Evolutionary conservation across 805 yeast genomes (phyloP).

Genomic region (Suhomyces xylopsoci): DNA sequence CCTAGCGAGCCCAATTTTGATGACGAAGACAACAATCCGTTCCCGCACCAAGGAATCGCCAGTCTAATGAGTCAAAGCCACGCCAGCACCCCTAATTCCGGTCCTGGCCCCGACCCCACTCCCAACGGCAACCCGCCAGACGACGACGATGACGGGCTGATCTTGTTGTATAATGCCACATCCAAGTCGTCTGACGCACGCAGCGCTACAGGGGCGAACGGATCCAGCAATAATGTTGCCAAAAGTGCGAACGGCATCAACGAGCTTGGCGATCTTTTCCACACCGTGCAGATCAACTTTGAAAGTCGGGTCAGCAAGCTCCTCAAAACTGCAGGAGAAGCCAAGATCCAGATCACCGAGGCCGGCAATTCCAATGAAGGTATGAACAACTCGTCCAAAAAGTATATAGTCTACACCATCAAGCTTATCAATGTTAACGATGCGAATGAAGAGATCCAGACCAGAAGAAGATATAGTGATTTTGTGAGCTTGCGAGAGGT

Average conservation of each 20-base stretch:
- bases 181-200: constrained; percentile 7
- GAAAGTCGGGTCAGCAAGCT: constrained; percentile 37
- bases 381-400: constrained; percentile 52
- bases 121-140: constrained; percentile 2
- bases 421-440: constrained; percentile 45
- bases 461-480: constrained; percentile 81
- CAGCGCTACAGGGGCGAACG: not conserved
- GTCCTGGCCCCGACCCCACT: not conserved
- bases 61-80: constrained; percentile 18
- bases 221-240: not conserved
- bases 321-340: constrained; percentile 26
- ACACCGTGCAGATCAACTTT: constrained; percentile 29
- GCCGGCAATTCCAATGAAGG: constrained; percentile 88
- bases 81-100: not conserved
- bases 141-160: constrained; percentile 29
- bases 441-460: constrained; percentile 44
- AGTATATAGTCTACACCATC: constrained; percentile 80
- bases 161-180: constrained; percentile 24
- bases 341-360: constrained; percentile 54
- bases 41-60: constrained; percentile 27
- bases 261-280: constrained; percentile 10
- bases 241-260: not conserved
- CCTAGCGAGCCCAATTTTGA: constrained; percentile 7
- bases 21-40: constrained; percentile 42
- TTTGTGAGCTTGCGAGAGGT: constrained; percentile 79